Evolutionary conservation across 2,329 filamentous ascomycete genomes (phyloP).

Genomic region (Paradendryphiella salina): DNA sequence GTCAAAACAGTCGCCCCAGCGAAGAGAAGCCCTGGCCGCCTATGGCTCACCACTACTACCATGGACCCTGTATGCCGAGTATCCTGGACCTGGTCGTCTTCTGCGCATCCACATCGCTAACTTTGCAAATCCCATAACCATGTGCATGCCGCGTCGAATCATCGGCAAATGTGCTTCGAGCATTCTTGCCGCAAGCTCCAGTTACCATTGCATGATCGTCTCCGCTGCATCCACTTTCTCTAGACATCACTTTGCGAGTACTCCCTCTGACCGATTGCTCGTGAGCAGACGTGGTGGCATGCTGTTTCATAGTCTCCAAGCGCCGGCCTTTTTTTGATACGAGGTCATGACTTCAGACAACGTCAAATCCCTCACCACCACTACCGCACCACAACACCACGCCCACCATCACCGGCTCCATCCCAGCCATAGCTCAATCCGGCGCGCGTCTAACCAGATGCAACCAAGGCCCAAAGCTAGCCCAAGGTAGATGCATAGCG

Average conservation of each 20-base stretch:
- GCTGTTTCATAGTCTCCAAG: slow-evolving; percentile 9
- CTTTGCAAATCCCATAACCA: slow-evolving; percentile 14
- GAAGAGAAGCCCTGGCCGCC: slow-evolving; percentile 18
- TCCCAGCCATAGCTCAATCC: slow-evolving; percentile 6
- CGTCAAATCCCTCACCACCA: slow-evolving; percentile 9
- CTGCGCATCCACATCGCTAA: slow-evolving; percentile 9
- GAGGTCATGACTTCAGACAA: slow-evolving; percentile 14
- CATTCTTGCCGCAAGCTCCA: slow-evolving; percentile 5
- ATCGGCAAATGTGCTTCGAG: slow-evolving; percentile 21
- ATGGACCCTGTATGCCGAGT: slow-evolving; percentile 12
- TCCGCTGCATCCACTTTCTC: slow-evolving; percentile 8
- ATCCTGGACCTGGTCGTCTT: slow-evolving; percentile 9
- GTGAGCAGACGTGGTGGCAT: background rate
- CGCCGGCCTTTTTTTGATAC: slow-evolving; percentile 2
- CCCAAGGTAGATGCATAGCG: background rate
- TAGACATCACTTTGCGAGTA: slow-evolving; percentile 1
- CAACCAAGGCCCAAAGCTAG: slow-evolving; percentile 4
- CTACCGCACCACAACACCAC: background rate
- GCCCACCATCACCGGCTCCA: slow-evolving; percentile 1
- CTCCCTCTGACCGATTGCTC: slow-evolving; percentile 2
- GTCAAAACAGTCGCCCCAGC: slow-evolving; percentile 23
- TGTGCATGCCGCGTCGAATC: slow-evolving; percentile 24
- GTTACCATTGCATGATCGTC: slow-evolving; percentile 17
- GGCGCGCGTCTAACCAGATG: slow-evolving; percentile 6
- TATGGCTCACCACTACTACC: slow-evolving; percentile 12